phyloP scores from a whole-genome alignment of 805 yeast species.

The Metschnikowia baotianmanensis region DNA sequence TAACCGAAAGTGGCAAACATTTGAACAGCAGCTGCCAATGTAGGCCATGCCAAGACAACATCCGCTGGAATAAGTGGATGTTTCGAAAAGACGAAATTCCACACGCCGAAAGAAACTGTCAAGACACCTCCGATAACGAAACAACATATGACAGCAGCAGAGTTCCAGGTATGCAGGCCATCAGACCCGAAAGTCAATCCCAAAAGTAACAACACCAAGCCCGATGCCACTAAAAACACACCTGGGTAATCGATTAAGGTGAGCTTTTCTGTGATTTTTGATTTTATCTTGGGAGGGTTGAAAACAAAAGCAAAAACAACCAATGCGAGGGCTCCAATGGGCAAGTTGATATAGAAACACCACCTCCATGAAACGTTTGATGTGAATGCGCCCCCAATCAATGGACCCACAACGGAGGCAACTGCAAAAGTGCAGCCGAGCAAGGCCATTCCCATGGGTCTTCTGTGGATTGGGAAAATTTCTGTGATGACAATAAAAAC shows the following conservation, averaged over 20 bases:
- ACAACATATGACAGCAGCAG: slow-evolving; percentile 25
- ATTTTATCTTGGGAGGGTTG: slow-evolving; percentile 21
- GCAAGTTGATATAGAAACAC: slow-evolving; percentile 29
- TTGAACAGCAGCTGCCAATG: slow-evolving; percentile 16
- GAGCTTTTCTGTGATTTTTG: slow-evolving; percentile 16
- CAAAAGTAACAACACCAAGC: slow-evolving; percentile 23
- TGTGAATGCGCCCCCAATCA: slow-evolving; percentile 28
- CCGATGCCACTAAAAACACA: slow-evolving; percentile 19
- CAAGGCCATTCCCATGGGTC: slow-evolving; percentile 24
- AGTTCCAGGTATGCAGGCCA: slow-evolving; percentile 21
- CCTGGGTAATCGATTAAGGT: slow-evolving; percentile 23
- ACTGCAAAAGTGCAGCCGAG: slow-evolving; percentile 22
- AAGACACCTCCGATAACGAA: slow-evolving; percentile 23
- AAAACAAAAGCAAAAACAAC: slow-evolving; percentile 18
- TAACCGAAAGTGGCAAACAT: slow-evolving; percentile 19
- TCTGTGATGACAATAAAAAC: slow-evolving; percentile 31
- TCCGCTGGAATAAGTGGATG: slow-evolving; percentile 21
- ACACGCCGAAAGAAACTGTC: slow-evolving; percentile 17
- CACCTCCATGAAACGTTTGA: slow-evolving; percentile 27
- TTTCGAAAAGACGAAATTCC: slow-evolving; percentile 20
- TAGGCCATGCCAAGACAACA: slow-evolving; percentile 15
- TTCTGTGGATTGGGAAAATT: slow-evolving; percentile 28
- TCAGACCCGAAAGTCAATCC: slow-evolving; percentile 26
- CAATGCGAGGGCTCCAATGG: slow-evolving; percentile 24
- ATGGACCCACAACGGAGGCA: slow-evolving; percentile 26